A percentile compares a stretch with the other conserved stretches of the same genome.
Evolutionary conservation across 163 green algal species (phyloP).

Genomic region (Chlamydomonas reinhardtii): DNA sequence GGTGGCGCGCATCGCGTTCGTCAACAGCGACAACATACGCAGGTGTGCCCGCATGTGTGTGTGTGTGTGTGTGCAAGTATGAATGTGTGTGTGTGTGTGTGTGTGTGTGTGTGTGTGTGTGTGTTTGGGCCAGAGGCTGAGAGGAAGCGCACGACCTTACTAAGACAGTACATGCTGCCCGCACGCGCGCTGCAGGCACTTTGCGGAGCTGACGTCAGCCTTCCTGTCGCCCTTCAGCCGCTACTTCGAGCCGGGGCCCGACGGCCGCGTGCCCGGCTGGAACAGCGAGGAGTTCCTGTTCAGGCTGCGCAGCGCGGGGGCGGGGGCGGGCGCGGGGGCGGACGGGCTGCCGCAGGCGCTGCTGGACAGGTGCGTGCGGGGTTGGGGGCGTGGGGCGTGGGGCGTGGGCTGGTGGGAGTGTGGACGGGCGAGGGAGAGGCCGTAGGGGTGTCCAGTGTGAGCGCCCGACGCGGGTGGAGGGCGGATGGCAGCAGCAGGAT

Average conservation of each 20-base stretch:
- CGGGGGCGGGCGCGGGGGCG: not conserved
- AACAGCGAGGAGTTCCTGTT: constrained; percentile 47
- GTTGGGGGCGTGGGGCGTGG: not conserved
- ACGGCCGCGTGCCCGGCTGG: constrained; percentile 30
- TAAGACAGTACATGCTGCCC: not conserved
- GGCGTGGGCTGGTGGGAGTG: not conserved
- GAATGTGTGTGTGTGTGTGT: too few species aligned
- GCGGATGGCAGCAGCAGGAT: too few species aligned
- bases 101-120: too few species aligned
- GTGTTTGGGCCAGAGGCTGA: too few species aligned
- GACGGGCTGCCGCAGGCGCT: constrained; percentile 6
- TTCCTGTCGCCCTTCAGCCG: constrained; percentile 57
- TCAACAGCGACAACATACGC: constrained; percentile 74
- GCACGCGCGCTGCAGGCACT: constrained; percentile 29
- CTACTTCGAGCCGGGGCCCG: constrained; percentile 54
- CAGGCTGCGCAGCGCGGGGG: not conserved
- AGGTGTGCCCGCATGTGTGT: not conserved
- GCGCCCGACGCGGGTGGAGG: too few species aligned
- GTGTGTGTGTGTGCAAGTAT: too few species aligned
- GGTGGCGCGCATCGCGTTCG: constrained; percentile 53
- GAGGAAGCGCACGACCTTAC: not conserved
- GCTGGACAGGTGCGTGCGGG: constrained; percentile 17
- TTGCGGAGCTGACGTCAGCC: constrained; percentile 55
- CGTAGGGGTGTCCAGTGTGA: too few species aligned
- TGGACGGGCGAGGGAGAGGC: too few species aligned